These are phyloP conservation scores for Lenwebbia sp. DNA, from an alignment of 345 rosid species.

Conservation along the genomic window DNA sequence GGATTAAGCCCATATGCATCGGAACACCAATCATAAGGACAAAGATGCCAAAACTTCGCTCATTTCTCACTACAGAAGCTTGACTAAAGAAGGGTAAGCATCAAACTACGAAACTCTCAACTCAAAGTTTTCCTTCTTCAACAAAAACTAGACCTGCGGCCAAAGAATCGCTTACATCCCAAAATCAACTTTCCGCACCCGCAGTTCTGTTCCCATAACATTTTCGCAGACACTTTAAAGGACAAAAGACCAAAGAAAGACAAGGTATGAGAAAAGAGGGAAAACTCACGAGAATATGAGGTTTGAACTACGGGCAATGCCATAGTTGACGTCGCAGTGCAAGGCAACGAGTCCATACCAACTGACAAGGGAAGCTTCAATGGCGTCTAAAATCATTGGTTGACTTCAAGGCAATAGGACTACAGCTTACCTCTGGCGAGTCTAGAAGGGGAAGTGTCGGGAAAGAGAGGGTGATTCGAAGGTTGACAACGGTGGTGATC, in stretches of 20 bases:
- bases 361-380: slow-evolving; percentile 36
- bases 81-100: neutral
- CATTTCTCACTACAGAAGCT: neutral
- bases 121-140: neutral
- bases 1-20: neutral
- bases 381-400: no score
- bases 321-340: slow-evolving; percentile 4
- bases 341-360: slow-evolving; percentile 40
- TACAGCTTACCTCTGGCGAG: no score
- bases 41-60: neutral
- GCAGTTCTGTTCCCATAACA: neutral
- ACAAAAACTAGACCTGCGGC: neutral
- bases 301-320: slow-evolving; percentile 16
- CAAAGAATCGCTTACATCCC: neutral
- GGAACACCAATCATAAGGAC: neutral
- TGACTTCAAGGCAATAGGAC: no score
- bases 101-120: neutral
- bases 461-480: no score
- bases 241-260: neutral
- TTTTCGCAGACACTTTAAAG: neutral
- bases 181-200: neutral
- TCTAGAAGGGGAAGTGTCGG: no score
- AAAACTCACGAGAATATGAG: slow-evolving; percentile 38
- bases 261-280: neutral
- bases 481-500: no score